These are phyloP conservation scores for Prunus armeniaca DNA, from an alignment of 306 rosid genomes.

Conservation along the genomic window DNA sequence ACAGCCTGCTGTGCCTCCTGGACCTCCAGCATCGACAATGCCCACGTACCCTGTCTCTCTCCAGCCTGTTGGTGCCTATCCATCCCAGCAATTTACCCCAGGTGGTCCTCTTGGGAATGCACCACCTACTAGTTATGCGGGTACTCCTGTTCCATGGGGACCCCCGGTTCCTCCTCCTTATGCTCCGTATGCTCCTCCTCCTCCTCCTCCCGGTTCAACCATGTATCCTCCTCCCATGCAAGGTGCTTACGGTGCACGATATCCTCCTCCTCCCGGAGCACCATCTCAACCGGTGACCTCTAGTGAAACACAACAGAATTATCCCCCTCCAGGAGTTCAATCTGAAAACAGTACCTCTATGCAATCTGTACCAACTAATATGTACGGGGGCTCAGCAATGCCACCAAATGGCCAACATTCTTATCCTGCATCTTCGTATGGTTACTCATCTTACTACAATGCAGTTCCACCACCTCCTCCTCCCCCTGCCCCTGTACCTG, in stretches of 20 bases:
- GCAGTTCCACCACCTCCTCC: constrained; percentile 84
- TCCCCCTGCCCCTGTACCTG: constrained; percentile 42
- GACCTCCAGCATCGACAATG: constrained; percentile 68
- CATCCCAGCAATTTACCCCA: constrained; percentile 78
- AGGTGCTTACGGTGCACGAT: constrained; percentile 73
- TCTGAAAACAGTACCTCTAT: constrained; percentile 54
- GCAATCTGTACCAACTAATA: constrained; percentile 48
- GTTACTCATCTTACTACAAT: constrained; percentile 73
- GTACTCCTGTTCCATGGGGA: constrained; percentile 91
- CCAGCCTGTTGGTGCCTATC: constrained; percentile 77
- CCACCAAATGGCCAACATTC: constrained; percentile 61
- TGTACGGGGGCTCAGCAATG: constrained; percentile 66
- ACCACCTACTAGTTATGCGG: constrained; percentile 60
- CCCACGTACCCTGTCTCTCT: constrained; percentile 73
- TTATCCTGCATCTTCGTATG: constrained; percentile 71
- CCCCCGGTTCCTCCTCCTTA: constrained; percentile 85
- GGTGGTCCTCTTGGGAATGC: constrained; percentile 76
- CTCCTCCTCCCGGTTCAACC: constrained; percentile 74
- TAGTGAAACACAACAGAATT: constrained; percentile 70
- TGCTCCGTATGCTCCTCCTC: constrained; percentile 70
- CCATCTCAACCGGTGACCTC: constrained; percentile 62
- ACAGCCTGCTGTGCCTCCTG: constrained; percentile 86
- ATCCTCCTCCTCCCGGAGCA: constrained; percentile 92
- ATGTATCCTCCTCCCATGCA: constrained; percentile 73
- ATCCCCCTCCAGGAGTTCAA: constrained; percentile 92